Conservation (phyloP, 164 flowering plant genomes). For the Chimonanthus salicifolius region DNA sequence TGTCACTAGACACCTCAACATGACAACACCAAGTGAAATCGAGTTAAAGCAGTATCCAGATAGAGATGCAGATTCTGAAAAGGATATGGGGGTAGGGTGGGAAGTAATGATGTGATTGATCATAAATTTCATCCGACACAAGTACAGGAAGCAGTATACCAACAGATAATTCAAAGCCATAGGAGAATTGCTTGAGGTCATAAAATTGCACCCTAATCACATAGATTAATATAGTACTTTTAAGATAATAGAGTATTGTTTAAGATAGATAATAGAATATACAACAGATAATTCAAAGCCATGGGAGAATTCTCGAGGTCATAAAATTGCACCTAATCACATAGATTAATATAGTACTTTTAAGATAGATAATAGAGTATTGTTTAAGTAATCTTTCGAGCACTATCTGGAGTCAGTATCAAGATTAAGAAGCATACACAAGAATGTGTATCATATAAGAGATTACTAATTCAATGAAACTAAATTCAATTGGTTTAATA, state of each 20-base stretch:
- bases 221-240: too few species aligned
- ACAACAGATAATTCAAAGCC: neutral
- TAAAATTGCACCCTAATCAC: neutral
- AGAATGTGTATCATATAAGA: too few species aligned
- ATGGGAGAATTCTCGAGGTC: neutral
- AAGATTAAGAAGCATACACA: too few species aligned
- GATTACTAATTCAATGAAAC: neutral
- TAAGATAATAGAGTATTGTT: too few species aligned
- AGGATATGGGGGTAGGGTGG: neutral
- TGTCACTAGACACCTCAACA: neutral
- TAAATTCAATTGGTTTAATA: neutral
- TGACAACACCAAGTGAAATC: neutral
- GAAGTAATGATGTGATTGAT: neutral
- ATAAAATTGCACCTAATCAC: neutral
- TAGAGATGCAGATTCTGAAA: neutral
- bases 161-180: neutral
- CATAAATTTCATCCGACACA: too few species aligned
- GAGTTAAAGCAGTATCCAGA: neutral
- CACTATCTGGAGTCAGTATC: too few species aligned
- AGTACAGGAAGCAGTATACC: too few species aligned
- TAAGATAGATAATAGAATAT: too few species aligned
- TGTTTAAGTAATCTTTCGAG: too few species aligned
- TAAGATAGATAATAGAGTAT: too few species aligned
- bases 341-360: too few species aligned
- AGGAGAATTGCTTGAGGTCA: neutral